Conservation (phyloP, 495 filamentous ascomycete genomes). For the Penicillium lividum region DNA sequence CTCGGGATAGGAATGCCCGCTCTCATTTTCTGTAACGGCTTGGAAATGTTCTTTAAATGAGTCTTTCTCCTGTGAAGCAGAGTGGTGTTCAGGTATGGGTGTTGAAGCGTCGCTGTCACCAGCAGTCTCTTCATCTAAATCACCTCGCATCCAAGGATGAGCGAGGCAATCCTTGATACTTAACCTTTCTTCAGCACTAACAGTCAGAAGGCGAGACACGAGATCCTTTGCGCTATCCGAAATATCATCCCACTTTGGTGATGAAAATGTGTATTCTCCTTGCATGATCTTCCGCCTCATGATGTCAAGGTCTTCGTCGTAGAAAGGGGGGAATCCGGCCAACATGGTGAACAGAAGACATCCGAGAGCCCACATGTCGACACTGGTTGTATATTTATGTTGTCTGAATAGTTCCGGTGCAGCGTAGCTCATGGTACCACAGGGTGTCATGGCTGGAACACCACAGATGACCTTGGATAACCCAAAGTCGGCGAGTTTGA, state of each 20-base stretch:
- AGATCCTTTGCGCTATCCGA: conserved; percentile 84
- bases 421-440: conserved; percentile 92
- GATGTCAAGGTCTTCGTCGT: conserved; percentile 87
- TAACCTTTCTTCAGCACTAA: conserved; percentile 87
- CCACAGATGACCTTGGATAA: conserved; percentile 91
- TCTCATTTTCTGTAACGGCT: background rate
- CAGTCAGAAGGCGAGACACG: conserved; percentile 59
- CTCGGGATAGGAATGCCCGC: background rate
- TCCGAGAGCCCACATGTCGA: conserved; percentile 94
- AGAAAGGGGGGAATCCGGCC: conserved; percentile 90
- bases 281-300: conserved; percentile 87
- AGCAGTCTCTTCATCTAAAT: conserved; percentile 54
- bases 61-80: background rate
- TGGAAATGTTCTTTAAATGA: background rate
- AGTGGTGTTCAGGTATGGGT: background rate
- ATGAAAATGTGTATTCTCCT: conserved; percentile 87
- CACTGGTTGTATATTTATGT: conserved; percentile 88
- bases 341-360: conserved; percentile 89
- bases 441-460: conserved; percentile 87
- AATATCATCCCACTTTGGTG: conserved; percentile 93
- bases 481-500: conserved; percentile 93
- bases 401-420: conserved; percentile 93
- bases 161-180: conserved; percentile 82
- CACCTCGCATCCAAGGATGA: conserved; percentile 63
- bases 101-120: background rate